phyloP scores from a whole-genome alignment of 2,329 filamentous ascomycete genomes.

The Colletotrichum graminicola region DNA sequence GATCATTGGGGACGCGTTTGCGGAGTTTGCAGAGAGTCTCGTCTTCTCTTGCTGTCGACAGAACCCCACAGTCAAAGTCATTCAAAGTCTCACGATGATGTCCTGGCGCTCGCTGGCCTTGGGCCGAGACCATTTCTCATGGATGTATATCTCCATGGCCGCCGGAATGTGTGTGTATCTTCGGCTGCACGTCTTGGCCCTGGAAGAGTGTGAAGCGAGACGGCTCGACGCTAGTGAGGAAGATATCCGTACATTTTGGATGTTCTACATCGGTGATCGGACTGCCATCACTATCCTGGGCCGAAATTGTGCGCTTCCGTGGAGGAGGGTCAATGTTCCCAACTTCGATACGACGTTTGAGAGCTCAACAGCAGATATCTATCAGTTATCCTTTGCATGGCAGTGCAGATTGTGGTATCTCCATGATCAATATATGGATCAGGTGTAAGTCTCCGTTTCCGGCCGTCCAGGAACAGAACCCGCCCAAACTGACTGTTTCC shows the following conservation, averaged over 20 bases:
- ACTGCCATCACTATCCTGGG: slow-evolving; percentile 42
- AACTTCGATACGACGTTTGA: slow-evolving; percentile 38
- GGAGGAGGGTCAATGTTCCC: slow-evolving; percentile 41
- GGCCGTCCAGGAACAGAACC: not conserved
- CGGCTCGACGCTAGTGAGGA: slow-evolving; percentile 38
- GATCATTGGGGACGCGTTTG: slow-evolving; percentile 33
- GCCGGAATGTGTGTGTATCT: slow-evolving; percentile 42
- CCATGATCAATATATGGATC: slow-evolving; percentile 43
- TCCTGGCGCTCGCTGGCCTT: slow-evolving; percentile 42
- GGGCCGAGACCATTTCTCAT: slow-evolving; percentile 41
- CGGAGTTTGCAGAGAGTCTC: slow-evolving; percentile 39
- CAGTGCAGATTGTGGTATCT: slow-evolving; percentile 43
- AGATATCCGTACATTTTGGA: slow-evolving; percentile 42
- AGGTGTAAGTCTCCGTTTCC: slow-evolving; percentile 30
- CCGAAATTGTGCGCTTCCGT: slow-evolving; percentile 41
- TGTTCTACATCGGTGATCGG: slow-evolving; percentile 43
- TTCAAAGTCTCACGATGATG: slow-evolving; percentile 42
- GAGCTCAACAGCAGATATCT: slow-evolving; percentile 24
- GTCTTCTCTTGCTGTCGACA: slow-evolving; percentile 40
- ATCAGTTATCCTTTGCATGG: slow-evolving; percentile 41
- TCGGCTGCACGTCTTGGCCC: slow-evolving; percentile 39
- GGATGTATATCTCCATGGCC: slow-evolving; percentile 43
- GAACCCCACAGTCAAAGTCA: slow-evolving; percentile 34
- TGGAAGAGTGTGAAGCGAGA: slow-evolving; percentile 40
- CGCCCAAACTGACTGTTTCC: not conserved